Base-by-base conservation (phyloP, 1,284 basidiomycete species). In the Ceratorhiza oryzae-sativae region DNA sequence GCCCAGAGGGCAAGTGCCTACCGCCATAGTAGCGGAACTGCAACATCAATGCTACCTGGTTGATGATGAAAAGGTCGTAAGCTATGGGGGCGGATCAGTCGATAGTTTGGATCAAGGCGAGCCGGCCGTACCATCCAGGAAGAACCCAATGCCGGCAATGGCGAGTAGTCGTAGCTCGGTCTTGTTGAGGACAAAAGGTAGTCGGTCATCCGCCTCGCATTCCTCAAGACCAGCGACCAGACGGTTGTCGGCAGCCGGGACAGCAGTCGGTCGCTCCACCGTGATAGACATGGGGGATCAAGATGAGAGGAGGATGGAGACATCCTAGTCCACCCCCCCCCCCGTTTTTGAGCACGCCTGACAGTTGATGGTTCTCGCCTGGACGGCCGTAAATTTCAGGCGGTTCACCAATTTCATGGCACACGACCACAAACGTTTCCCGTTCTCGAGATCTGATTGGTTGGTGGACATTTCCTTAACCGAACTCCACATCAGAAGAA, bases 1-100 rank as follows among this genome's bases (percentile, higher is more conserved):
- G 83, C 55, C 85, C 84, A 0, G 83, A 73, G 0, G 89, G 90
- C 23, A 91, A 83, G 39, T 79, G 76, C 0, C 77, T 73, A 12
- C 87, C 87, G 63, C 80, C 83, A 75, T 89, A 91, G 42, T 92
- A 83, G 56, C 90, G 85, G 76, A 27, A 79, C 36, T 91, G 89
- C 12, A 92, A 83, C 90, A 92, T 91, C 2, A 87, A 89, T 3
- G 89, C 81, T 18, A 91, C 89, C 56, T 90, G 88, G 79, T 92
- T 92, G 80, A 92, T 91, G 73, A 92, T 87, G 80, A 92, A 92
- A 15, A 92, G 81, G 78, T 92, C 89, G 76, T 92, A 91, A 1
- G 89, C 89, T 89, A 74, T 15, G 41, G 27, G 60, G 8, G 59
- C 15, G 10, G 13, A 49, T 72, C 36, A 65, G 25, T 62, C 20